Evolutionary conservation across 495 filamentous ascomycete genomes (phyloP).

Genomic region (Elaphomyces granulatus): DNA sequence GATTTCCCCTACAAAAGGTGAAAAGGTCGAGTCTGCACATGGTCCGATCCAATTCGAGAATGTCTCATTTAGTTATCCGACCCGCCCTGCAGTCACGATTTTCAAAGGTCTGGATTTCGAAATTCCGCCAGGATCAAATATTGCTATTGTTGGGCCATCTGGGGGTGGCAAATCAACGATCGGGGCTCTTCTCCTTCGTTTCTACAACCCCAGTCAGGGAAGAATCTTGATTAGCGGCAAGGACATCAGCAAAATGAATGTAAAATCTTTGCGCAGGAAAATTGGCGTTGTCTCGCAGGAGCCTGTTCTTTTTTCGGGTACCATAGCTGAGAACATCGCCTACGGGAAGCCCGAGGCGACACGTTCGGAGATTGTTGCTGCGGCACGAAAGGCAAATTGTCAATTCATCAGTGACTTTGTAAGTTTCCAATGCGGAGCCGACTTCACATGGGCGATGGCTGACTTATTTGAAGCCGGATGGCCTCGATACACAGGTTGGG

Average conservation of each 20-base stretch:
- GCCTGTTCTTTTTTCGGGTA: conserved; percentile 89
- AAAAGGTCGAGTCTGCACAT: conserved; percentile 62
- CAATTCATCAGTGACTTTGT: conserved; percentile 89
- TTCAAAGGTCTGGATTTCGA: conserved; percentile 81
- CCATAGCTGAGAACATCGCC: conserved; percentile 91
- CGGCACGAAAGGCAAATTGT: conserved; percentile 91
- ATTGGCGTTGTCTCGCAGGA: conserved; percentile 94
- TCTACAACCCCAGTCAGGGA: conserved; percentile 74
- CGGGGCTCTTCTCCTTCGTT: conserved; percentile 71
- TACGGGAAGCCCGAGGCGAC: conserved; percentile 77
- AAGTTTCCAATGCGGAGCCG: conserved; percentile 15
- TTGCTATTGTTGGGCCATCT: conserved; percentile 90
- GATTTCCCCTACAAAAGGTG: conserved; percentile 70
- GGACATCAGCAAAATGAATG: conserved; percentile 78
- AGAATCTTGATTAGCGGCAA: conserved; percentile 68
- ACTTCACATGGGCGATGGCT: conserved; percentile 1
- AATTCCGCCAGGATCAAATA: conserved; percentile 83
- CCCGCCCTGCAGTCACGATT: conserved; percentile 75
- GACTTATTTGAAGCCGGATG: conserved; percentile 48
- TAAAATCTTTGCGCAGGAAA: conserved; percentile 82
- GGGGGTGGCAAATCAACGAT: conserved; percentile 95
- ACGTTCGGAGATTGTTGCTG: conserved; percentile 65
- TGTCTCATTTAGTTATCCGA: conserved; percentile 79
- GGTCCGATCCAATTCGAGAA: conserved; percentile 78
- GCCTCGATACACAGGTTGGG: conserved; percentile 85